Percentiles rank a stretch among this genome's conserved stretches.
Evolutionary conservation across 192 early-diverging fungal species (phyloP).

Genomic region (Endogone sp.): DNA sequence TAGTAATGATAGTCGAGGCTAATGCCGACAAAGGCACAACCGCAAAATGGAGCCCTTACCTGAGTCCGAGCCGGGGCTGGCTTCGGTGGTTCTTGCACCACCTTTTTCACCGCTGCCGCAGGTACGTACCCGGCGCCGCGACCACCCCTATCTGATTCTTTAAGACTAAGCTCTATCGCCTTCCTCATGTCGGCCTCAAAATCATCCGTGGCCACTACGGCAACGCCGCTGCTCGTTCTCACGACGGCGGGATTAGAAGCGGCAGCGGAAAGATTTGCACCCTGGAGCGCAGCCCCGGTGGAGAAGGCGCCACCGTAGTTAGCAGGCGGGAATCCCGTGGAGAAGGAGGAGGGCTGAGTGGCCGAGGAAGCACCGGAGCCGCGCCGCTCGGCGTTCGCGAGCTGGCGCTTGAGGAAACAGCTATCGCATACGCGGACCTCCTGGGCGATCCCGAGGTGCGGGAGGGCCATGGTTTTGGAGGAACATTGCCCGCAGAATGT

Average conservation of each 20-base stretch:
- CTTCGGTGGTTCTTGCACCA: neutral
- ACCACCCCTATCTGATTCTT: slow-evolving; percentile 53
- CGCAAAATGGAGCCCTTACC: too few species aligned
- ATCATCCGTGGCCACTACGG: slow-evolving; percentile 38
- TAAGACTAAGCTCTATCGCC: slow-evolving; percentile 89
- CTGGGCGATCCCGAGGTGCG: slow-evolving; percentile 82
- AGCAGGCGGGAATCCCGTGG: too few species aligned
- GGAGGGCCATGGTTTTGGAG: slow-evolving; percentile 78
- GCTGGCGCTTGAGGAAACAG: slow-evolving; percentile 70
- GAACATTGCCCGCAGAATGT: slow-evolving; percentile 95
- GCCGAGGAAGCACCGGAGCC: too few species aligned
- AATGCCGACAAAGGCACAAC: too few species aligned
- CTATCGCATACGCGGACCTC: slow-evolving; percentile 95
- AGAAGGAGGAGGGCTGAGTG: too few species aligned
- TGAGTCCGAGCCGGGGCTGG: too few species aligned
- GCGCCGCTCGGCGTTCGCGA: slow-evolving; percentile 18
- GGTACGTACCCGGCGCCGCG: slow-evolving; percentile 34
- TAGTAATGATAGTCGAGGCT: too few species aligned
- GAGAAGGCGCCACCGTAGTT: too few species aligned
- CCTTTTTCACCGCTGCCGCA: slow-evolving; percentile 19
- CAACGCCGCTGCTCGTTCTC: too few species aligned
- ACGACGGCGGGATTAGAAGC: too few species aligned
- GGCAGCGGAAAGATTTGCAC: too few species aligned
- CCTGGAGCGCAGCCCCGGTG: slow-evolving; percentile 5
- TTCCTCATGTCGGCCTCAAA: slow-evolving; percentile 90